phyloP scores from a whole-genome alignment of 2,329 filamentous ascomycete species.

The Colletotrichum sp. region DNA sequence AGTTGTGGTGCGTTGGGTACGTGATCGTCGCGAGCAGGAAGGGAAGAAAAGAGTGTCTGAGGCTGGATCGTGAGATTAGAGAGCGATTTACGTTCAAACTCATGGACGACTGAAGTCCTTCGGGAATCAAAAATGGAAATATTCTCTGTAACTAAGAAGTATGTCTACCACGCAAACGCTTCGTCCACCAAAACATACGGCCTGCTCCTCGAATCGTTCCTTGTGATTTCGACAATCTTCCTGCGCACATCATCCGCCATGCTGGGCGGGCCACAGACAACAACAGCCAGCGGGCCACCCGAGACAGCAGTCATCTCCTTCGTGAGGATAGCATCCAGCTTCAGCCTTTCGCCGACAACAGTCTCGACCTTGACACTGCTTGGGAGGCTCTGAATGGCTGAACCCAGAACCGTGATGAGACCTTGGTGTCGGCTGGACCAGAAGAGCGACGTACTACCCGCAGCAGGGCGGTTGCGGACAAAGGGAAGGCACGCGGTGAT shows the following conservation, averaged over 20 bases:
- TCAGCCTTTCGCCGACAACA: not conserved
- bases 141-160: not conserved
- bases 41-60: slow-evolving; percentile 9
- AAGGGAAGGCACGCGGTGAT: slow-evolving; percentile 5
- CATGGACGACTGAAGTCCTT: not conserved
- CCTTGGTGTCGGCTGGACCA: not conserved
- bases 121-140: not conserved
- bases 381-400: not conserved
- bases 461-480: not conserved
- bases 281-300: slow-evolving; percentile 3
- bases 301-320: not conserved
- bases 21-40: slow-evolving; percentile 1
- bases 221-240: slow-evolving; percentile 8
- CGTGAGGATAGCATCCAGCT: not conserved
- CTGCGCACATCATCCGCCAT: slow-evolving; percentile 23
- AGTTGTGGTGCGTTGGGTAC: slow-evolving; percentile 21
- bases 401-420: not conserved
- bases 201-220: not conserved
- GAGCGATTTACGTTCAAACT: slow-evolving; percentile 11
- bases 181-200: slow-evolving; percentile 22
- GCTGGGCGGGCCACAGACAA: slow-evolving; percentile 21
- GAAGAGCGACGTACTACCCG: not conserved
- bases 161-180: slow-evolving; percentile 22
- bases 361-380: slow-evolving; percentile 5
- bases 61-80: not conserved